Conservation (phyloP, 768 basidiomycete genomes). For the Gloeopeniophorella convolvens region DNA sequence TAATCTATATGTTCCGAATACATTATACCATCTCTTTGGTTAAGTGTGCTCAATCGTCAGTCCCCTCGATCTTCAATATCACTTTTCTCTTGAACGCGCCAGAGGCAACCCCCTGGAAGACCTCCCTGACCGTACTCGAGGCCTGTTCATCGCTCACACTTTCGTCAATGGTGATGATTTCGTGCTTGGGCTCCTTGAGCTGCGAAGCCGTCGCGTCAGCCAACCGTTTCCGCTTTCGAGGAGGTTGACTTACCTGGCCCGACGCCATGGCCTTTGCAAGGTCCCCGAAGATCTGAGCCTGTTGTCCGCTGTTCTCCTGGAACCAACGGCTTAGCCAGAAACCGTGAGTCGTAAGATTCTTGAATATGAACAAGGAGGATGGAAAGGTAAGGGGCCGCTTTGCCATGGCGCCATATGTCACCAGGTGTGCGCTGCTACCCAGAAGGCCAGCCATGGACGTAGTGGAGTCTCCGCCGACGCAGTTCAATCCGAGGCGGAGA, state of each 20-base stretch:
- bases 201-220: constrained; percentile 24
- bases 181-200: constrained; percentile 64
- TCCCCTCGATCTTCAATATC: constrained; percentile 35
- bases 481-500: constrained; percentile 47
- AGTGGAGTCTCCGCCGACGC: constrained; percentile 62
- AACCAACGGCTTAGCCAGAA: constrained; percentile 81
- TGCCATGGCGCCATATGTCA: constrained; percentile 90
- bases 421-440: constrained; percentile 61
- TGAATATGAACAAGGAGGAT: constrained; percentile 79
- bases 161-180: constrained; percentile 51
- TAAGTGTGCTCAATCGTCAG: constrained; percentile 9
- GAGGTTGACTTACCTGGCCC: constrained; percentile 10
- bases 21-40: constrained; percentile 10
- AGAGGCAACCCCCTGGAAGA: constrained; percentile 28
- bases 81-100: constrained; percentile 47
- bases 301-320: constrained; percentile 36
- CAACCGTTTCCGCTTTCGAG: not conserved
- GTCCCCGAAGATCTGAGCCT: constrained; percentile 25
- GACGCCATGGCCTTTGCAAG: constrained; percentile 12
- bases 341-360: constrained; percentile 66
- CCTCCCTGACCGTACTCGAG: constrained; percentile 28
- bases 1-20: constrained; percentile 14
- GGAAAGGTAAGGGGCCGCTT: constrained; percentile 73
- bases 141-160: constrained; percentile 35
- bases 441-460: constrained; percentile 63